Conservation (phyloP, 108 stramenopile genomes). For the Nannochloropsis gaditana region DNA sequence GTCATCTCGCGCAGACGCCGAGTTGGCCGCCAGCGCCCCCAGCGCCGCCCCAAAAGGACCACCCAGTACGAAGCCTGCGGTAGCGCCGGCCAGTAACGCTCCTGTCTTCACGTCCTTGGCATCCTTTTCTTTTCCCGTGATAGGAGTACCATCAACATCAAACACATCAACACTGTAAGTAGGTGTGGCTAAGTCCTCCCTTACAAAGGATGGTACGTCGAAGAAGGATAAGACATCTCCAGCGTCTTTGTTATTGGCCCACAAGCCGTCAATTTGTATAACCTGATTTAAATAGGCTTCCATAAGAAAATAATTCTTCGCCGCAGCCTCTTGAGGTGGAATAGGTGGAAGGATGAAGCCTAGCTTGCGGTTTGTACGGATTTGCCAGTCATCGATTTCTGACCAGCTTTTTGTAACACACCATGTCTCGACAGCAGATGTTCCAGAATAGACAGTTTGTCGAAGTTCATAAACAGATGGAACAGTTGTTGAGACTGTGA, state of each 20-base stretch:
- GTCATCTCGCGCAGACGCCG: background rate
- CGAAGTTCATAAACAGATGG: background rate
- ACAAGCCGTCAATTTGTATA: slow-evolving; percentile 17
- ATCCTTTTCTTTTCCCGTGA: background rate
- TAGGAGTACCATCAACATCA: background rate
- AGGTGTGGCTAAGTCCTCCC: background rate
- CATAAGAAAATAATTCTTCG: background rate
- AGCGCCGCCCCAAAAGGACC: background rate
- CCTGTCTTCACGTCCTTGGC: slow-evolving; percentile 5
- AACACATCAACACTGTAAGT: slow-evolving; percentile 18
- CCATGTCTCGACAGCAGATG: background rate
- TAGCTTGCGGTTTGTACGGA: background rate
- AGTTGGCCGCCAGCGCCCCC: slow-evolving; percentile 8
- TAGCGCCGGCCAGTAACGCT: background rate
- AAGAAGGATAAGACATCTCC: background rate
- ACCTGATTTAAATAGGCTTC: background rate
- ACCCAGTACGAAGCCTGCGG: background rate
- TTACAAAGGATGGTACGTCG: background rate
- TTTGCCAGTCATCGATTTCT: background rate
- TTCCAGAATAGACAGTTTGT: slow-evolving; percentile 11
- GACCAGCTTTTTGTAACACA: background rate
- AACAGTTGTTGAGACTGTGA: background rate
- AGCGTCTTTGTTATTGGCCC: background rate
- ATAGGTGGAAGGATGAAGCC: background rate
- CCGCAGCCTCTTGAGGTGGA: background rate